Evolutionary conservation across 2,329 filamentous ascomycete genomes (phyloP), one percentile per base, ranked within the genome.

Genomic region (Decorospora gaudefroyi): DNA sequence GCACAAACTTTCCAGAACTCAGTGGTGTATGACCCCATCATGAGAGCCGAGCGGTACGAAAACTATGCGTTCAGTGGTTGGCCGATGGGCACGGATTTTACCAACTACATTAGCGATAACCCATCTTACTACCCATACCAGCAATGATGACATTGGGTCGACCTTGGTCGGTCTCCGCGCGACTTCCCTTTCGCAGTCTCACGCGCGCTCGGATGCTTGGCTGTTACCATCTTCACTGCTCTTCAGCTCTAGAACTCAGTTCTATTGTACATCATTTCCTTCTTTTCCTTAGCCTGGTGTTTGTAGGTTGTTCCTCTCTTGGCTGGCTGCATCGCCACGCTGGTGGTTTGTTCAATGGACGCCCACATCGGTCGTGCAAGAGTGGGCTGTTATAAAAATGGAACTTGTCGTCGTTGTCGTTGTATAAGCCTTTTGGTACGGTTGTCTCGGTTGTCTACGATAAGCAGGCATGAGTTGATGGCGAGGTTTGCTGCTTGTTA

Each of bases 1-100:
- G 21, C 31, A 4, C 26, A 36, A 6, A 42, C 43, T 3, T 42
- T 46, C n/a, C 35, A 42, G 2, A 42, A 30, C 15, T 46, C 30
- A 18, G 28, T 22, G 10, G 29, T 29, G 13, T 41, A 32, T 4
- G 27, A 10, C 2, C n/a, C 32, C 0, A 22, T 27, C n/a, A 46
- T 46, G 27, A 19, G 30, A 3, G 38, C 35, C 19, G 22, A 41
- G 29, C 29, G 26, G 19, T 7, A 22, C 18, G n/a, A 11, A 11
- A 8, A 40, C 21, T 31, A 16, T 21, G 22, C 11, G 0, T 3
- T 6, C 7, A 12, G 3, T 36, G 15, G 23, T n/a, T 36, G 25
- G 7, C 5, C 22, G 3, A 36, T n/a, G n/a, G n/a, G n/a, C n/a
- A n/a, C n/a, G n/a, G n/a, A 25, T 15, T 26, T 36, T 1, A 11